Conservation (phyloP, 805 yeast species). For the Barnettozyma siamensis region DNA sequence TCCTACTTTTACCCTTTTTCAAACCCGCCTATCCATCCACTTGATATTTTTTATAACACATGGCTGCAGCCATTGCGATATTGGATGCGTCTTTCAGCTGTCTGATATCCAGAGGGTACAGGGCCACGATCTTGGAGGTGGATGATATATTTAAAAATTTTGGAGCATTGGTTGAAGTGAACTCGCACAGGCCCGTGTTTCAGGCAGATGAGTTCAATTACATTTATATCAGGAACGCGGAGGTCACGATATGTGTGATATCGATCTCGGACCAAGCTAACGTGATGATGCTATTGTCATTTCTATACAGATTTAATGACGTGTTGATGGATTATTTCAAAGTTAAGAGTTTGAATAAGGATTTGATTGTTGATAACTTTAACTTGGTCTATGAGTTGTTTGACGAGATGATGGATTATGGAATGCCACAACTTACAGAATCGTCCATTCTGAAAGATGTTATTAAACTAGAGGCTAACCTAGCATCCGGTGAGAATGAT, state of each 20-base stretch:
- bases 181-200: slow-evolving; percentile 5
- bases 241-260: slow-evolving; percentile 28
- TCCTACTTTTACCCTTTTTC: too few species aligned
- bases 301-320: slow-evolving; percentile 42
- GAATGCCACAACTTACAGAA: slow-evolving; percentile 81
- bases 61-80: slow-evolving; percentile 12
- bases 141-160: slow-evolving; percentile 23
- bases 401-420: slow-evolving; percentile 88
- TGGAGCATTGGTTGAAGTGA: background rate
- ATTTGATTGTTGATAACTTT: slow-evolving; percentile 63
- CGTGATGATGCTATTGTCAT: slow-evolving; percentile 52
- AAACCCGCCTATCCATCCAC: too few species aligned
- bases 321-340: slow-evolving; percentile 42
- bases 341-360: slow-evolving; percentile 40
- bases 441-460: slow-evolving; percentile 72
- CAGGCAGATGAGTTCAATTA: slow-evolving; percentile 44
- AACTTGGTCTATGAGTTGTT: slow-evolving; percentile 65
- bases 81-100: slow-evolving; percentile 6
- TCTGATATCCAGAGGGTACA: slow-evolving; percentile 4
- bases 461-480: slow-evolving; percentile 51
- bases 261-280: slow-evolving; percentile 33
- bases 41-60: too few species aligned
- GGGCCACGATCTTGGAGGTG: slow-evolving; percentile 1
- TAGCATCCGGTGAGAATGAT: slow-evolving; percentile 21
- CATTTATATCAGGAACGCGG: slow-evolving; percentile 47